Conservation (phyloP, 345 rosid species). For the Populus simonii region DNA sequence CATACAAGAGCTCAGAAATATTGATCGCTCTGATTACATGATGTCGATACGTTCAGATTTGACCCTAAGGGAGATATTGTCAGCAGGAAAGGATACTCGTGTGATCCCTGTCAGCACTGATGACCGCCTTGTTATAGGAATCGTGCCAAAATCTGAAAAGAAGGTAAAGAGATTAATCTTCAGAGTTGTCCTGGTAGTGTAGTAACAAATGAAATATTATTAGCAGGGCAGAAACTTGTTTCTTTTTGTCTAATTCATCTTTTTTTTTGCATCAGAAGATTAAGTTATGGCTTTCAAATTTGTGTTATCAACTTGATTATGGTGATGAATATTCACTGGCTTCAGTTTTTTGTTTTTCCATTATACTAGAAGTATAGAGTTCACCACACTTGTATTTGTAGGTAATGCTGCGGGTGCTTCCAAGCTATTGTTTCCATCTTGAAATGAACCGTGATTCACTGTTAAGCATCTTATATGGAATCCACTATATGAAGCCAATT, state of each 20-base stretch:
- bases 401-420: conserved; percentile 47
- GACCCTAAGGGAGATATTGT: conserved; percentile 36
- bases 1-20: conserved; percentile 40
- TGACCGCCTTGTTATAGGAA: conserved; percentile 39
- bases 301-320: background rate
- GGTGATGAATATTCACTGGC: background rate
- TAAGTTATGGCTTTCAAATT: background rate
- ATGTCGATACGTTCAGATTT: conserved; percentile 41
- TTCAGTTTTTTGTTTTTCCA: background rate
- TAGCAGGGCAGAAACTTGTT: background rate
- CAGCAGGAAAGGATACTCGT: conserved; percentile 36
- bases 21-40: conserved; percentile 46
- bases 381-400: conserved; percentile 5
- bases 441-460: conserved; percentile 34
- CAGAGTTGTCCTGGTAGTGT: background rate
- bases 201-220: background rate
- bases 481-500: conserved; percentile 43
- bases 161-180: conserved; percentile 34
- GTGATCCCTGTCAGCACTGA: conserved; percentile 40
- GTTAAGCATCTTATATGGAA: conserved; percentile 46
- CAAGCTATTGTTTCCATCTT: conserved; percentile 40
- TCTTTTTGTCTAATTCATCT: background rate
- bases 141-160: conserved; percentile 48
- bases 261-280: background rate
- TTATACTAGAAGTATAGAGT: background rate